These are phyloP conservation scores for Penicillium brevicompactum DNA, from an alignment of 2,329 filamentous ascomycete genomes.

Conservation along the genomic window DNA sequence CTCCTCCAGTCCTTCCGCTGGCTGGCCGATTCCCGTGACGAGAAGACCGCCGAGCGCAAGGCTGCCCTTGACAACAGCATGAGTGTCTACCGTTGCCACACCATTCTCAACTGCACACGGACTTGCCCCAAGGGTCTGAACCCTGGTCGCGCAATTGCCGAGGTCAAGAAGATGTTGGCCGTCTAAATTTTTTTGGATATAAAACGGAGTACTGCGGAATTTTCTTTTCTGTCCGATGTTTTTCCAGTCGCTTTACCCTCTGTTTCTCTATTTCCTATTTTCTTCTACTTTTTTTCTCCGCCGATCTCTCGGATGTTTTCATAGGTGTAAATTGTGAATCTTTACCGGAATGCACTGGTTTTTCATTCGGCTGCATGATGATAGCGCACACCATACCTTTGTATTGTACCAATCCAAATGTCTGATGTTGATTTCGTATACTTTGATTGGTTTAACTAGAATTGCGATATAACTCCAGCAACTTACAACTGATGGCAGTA, in stretches of 20 bases:
- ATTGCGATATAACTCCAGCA: neutral
- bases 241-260: constrained; percentile 24
- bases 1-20: constrained; percentile 98
- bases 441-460: neutral
- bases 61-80: constrained; percentile 95
- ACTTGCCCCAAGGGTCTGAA: constrained; percentile 99
- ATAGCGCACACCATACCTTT: constrained; percentile 8
- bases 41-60: constrained; percentile 85
- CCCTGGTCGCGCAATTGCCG: constrained; percentile 89
- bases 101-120: constrained; percentile 96
- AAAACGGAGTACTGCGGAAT: constrained; percentile 28
- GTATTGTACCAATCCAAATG: constrained; percentile 3
- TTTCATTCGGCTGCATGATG: constrained; percentile 19
- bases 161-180: constrained; percentile 98
- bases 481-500: neutral
- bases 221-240: constrained; percentile 25
- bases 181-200: constrained; percentile 29
- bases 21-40: constrained; percentile 92
- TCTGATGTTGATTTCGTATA: neutral
- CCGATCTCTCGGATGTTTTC: constrained; percentile 25
- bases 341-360: constrained; percentile 28
- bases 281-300: constrained; percentile 16
- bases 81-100: constrained; percentile 98
- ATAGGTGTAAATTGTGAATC: constrained; percentile 32
- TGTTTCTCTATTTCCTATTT: constrained; percentile 15